phyloP scores from a whole-genome alignment of 495 filamentous ascomycete genomes.

The Lentithecium fluviatile region DNA sequence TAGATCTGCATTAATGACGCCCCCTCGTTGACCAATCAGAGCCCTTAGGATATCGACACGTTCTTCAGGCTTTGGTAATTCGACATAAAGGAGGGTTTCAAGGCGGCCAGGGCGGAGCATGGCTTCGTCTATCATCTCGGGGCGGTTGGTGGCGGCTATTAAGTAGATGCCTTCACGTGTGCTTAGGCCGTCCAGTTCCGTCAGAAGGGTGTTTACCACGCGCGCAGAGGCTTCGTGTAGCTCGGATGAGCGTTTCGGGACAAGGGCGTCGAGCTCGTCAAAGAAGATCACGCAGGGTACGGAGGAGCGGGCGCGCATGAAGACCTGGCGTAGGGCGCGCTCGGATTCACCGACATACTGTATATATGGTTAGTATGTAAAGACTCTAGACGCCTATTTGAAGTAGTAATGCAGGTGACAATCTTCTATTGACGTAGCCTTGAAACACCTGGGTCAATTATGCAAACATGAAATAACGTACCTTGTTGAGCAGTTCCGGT shows the following conservation, averaged over 20 bases:
- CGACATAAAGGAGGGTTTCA: conserved; percentile 86
- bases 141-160: conserved; percentile 90
- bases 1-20: conserved; percentile 48
- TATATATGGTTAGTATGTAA: not conserved
- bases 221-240: conserved; percentile 79
- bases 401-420: no score
- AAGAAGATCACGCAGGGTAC: conserved; percentile 97
- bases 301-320: conserved; percentile 79
- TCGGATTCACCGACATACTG: conserved; percentile 91
- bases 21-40: conserved; percentile 61
- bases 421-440: no score
- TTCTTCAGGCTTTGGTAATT: conserved; percentile 75
- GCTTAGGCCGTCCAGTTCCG: conserved; percentile 85
- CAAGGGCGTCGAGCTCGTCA: conserved; percentile 92
- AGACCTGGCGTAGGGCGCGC: conserved; percentile 87
- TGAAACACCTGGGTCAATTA: no score
- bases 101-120: conserved; percentile 91
- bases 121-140: conserved; percentile 93
- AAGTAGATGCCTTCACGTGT: conserved; percentile 87
- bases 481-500: conserved; percentile 86
- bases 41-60: conserved; percentile 83
- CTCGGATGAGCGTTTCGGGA: conserved; percentile 77
- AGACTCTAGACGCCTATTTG: no score
- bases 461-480: conserved; percentile 8
- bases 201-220: conserved; percentile 95